Evolutionary conservation across 192 early-diverging fungal species (phyloP).

Genomic region (Gamsiella multidivaricata): DNA sequence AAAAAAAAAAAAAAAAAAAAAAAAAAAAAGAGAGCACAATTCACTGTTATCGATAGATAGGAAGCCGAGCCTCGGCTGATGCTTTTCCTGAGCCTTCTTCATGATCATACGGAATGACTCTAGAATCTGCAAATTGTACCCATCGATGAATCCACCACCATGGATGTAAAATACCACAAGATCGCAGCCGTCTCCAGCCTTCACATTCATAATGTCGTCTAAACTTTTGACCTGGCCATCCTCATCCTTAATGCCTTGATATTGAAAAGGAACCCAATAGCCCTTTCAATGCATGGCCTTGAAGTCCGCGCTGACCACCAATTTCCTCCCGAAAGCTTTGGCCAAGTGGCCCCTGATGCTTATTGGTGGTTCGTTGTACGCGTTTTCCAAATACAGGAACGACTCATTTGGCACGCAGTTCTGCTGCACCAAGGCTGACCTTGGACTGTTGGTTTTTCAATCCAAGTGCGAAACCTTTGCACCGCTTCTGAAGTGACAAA

Average conservation of each 20-base stretch:
- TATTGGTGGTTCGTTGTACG: not conserved
- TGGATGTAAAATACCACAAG: conserved; percentile 21
- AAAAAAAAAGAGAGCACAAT: not conserved
- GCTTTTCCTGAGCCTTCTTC: conserved; percentile 16
- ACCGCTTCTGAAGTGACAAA: not conserved
- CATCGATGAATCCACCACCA: conserved; percentile 29
- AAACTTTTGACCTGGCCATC: not conserved
- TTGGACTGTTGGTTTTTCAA: not conserved
- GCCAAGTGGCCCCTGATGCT: not conserved
- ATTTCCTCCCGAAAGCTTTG: not conserved
- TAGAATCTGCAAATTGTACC: conserved; percentile 14
- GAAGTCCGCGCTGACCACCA: not conserved
- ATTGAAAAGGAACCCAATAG: conserved; percentile 44
- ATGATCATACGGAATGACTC: conserved; percentile 9
- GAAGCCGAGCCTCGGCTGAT: conserved; percentile 19
- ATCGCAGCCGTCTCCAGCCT: conserved; percentile 18
- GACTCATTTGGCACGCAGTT: not conserved
- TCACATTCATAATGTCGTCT: not conserved
- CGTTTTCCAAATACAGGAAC: not conserved
- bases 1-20: not conserved
- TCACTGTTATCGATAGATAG: conserved; percentile 39
- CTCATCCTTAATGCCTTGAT: conserved; percentile 2
- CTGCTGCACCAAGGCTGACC: not conserved
- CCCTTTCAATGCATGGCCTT: conserved; percentile 25
- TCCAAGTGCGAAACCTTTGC: not conserved